Evolutionary conservation across 2,329 filamentous ascomycete genomes (phyloP).

Genomic region (Calonectria ilicicola): DNA sequence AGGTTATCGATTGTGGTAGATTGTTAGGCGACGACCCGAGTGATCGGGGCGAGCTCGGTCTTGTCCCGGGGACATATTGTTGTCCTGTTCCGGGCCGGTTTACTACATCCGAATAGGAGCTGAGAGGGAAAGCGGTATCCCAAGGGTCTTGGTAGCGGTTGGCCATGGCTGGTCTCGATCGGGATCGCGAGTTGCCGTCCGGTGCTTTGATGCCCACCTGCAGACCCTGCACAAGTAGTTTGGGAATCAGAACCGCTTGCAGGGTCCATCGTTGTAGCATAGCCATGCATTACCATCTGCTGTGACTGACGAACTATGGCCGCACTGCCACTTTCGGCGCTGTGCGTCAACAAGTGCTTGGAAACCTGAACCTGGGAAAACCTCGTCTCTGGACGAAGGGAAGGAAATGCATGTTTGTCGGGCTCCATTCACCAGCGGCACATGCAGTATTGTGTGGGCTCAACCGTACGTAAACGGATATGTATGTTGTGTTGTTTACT

Average conservation of each 20-base stretch:
- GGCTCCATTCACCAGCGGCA: not conserved
- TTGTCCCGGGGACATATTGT: not conserved
- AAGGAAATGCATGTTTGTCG: constrained; percentile 11
- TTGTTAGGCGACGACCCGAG: not conserved
- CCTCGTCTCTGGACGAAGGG: not conserved
- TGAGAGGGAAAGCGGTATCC: not conserved
- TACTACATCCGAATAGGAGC: not conserved
- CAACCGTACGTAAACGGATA: not conserved
- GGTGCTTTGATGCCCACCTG: not conserved
- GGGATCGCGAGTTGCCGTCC: constrained; percentile 16
- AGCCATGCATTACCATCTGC: constrained; percentile 3
- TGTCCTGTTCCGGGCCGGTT: not conserved
- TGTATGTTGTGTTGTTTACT: not conserved
- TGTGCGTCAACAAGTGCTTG: constrained; percentile 7
- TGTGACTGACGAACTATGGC: constrained; percentile 24
- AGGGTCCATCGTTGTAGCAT: constrained; percentile 24
- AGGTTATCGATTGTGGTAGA: not conserved
- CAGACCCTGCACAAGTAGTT: not conserved
- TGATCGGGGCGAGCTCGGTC: not conserved
- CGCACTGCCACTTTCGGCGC: constrained; percentile 19
- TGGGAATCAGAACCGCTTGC: constrained; percentile 11
- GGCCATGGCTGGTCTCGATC: not conserved
- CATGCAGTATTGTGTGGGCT: constrained; percentile 25
- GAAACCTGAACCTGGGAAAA: constrained; percentile 8
- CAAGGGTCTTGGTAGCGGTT: not conserved